Conservation (phyloP, 495 filamentous ascomycete genomes). For the Penicillium crystallinum region DNA sequence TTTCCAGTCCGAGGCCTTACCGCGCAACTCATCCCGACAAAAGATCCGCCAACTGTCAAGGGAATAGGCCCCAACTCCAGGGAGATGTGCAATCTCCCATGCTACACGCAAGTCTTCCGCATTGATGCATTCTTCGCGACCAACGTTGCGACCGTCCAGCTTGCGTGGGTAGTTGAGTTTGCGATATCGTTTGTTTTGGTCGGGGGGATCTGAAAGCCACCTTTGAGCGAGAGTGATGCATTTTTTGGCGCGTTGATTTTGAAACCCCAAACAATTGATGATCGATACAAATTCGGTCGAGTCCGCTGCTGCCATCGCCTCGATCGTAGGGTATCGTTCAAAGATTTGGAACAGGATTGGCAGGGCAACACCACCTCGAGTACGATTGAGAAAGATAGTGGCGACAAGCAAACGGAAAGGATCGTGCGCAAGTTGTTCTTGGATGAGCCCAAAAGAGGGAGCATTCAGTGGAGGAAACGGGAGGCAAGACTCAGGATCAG, state of each 20-base stretch:
- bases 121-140: constrained; percentile 42
- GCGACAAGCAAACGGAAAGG: constrained; percentile 72
- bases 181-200: constrained; percentile 52
- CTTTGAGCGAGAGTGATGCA: constrained; percentile 63
- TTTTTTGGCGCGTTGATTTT: constrained; percentile 54
- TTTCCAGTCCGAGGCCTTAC: constrained; percentile 55
- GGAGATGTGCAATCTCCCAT: constrained; percentile 86
- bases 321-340: constrained; percentile 59
- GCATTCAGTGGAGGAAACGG: constrained; percentile 65
- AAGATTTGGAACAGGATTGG: constrained; percentile 72
- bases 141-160: constrained; percentile 53
- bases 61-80: constrained; percentile 78
- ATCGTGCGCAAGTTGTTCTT: constrained; percentile 67
- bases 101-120: constrained; percentile 44
- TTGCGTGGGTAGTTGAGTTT: constrained; percentile 63
- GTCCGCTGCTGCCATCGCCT: constrained; percentile 56
- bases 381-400: constrained; percentile 79
- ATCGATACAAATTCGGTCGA: constrained; percentile 52
- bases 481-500: constrained; percentile 54
- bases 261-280: constrained; percentile 71
- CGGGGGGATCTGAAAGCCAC: constrained; percentile 65
- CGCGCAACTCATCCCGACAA: constrained; percentile 73
- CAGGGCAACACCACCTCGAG: constrained; percentile 65
- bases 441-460: constrained; percentile 68
- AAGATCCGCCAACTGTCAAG: constrained; percentile 94